Evolutionary conservation across 176 grass and related monocot species (phyloP).

Genomic region (maize (Zea mays)): DNA sequence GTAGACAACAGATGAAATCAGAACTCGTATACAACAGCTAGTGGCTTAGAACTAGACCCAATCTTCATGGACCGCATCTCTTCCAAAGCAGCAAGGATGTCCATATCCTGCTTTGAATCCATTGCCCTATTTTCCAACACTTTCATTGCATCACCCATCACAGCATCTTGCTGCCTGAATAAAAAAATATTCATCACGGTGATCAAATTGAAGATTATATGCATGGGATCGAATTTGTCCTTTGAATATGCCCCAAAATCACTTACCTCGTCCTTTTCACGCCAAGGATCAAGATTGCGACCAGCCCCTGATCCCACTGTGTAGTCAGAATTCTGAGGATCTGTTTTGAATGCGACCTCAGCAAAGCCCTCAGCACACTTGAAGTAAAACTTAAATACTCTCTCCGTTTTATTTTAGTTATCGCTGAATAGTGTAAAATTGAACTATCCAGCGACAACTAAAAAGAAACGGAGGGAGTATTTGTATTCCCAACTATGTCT

Average conservation of each 20-base stretch:
- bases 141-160: conserved; percentile 77
- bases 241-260: conserved; percentile 16
- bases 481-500: too few relatives aligned
- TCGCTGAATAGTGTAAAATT: too few relatives aligned
- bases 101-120: conserved; percentile 58
- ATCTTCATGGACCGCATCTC: conserved; percentile 62
- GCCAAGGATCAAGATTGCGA: conserved; percentile 77
- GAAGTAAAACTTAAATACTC: conserved; percentile 74
- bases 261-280: conserved; percentile 52
- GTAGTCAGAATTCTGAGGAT: conserved; percentile 77
- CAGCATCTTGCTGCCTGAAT: conserved; percentile 52
- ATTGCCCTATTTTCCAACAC: conserved; percentile 51
- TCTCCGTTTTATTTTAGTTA: too few relatives aligned
- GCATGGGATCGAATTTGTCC: not conserved
- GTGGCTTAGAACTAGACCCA: conserved; percentile 4
- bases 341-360: conserved; percentile 74
- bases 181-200: not conserved
- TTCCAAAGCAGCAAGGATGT: conserved; percentile 56
- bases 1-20: too few relatives aligned
- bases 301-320: conserved; percentile 66
- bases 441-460: too few relatives aligned
- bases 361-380: conserved; percentile 75
- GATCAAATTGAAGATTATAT: conserved; percentile 34
- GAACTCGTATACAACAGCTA: too few relatives aligned
- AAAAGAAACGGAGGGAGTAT: too few relatives aligned